Base-by-base conservation (phyloP, 2,329 filamentous ascomycete genomes). In the Aureobasidium mangrovei region DNA sequence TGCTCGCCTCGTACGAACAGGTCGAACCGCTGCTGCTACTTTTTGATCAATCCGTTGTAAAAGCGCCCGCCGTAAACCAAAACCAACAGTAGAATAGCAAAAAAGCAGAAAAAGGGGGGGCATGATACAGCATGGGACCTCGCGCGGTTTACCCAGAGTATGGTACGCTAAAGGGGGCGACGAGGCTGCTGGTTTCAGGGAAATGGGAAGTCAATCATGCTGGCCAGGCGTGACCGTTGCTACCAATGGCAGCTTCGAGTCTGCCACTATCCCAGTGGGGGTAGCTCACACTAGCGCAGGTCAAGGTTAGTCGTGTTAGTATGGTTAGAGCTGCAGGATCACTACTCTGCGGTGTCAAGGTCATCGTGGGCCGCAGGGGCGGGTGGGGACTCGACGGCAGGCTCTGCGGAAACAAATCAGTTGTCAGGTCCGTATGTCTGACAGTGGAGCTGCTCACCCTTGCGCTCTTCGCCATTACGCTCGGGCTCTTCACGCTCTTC, bases 291-390 rank as follows among this genome's bases (percentile, higher is more conserved):
- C 40, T 53, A 53, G 40, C 40, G 33, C 32, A 24, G 40, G 32
- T 18, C 35, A 38, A 27, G 29, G 42, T 46, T 46, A 53, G 40
- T 56, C 32, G 45, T 36, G 39, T 36, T 32, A 18, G 36, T 33
- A 40, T 44, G 29, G 28, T 18, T 31, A 38, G 40, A 46, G 24
- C 18, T 18, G 33, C 43, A 39, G 45, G 43, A 41, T 39, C 24
- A 67, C 70, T 77, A 83, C 74, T 97, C 93, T 65, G 91, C 91
- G 67, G 93, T 91, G 71, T 98, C 93, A 68, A 97, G 81, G 68
- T 98, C 93, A 70, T 98, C 93, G 67, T 95, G 89, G 63, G 83
- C 85, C 60, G 88, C 84, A 8, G 40, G 35, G 10, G 49, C 49
- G 59, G 88, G 86, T 64, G 88, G 86, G 64, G 87, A 88, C 62